These are phyloP conservation scores for Ceratocystis diversiconidia DNA, from an alignment of 2,329 filamentous ascomycete species.

Conservation along the genomic window DNA sequence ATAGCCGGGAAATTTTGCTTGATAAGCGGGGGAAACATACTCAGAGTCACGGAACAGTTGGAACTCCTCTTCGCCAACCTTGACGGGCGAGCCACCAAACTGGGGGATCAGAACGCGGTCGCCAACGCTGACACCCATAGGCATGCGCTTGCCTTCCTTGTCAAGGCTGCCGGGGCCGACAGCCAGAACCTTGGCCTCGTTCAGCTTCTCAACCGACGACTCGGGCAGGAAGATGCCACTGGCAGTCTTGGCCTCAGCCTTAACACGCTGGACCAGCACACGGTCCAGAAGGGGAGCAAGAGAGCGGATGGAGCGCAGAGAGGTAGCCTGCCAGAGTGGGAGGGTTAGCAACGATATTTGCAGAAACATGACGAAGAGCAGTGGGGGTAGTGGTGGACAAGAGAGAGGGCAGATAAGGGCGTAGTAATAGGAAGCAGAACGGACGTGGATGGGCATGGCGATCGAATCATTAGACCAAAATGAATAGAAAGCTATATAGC, in stretches of 20 bases:
- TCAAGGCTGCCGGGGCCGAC: constrained; percentile 81
- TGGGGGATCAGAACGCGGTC: constrained; percentile 94
- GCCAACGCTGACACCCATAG: constrained; percentile 67
- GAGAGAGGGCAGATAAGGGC: background rate
- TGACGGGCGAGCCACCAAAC: constrained; percentile 89
- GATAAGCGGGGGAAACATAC: constrained; percentile 44
- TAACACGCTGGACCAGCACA: constrained; percentile 93
- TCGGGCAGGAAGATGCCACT: constrained; percentile 96
- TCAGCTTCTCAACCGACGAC: constrained; percentile 92
- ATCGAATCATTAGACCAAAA: too few relatives aligned
- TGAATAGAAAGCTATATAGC: too few relatives aligned
- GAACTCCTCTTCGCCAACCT: constrained; percentile 95
- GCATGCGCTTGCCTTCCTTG: constrained; percentile 76
- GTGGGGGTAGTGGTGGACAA: background rate
- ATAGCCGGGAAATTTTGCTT: background rate
- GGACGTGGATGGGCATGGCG: too few relatives aligned
- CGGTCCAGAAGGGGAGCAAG: constrained; percentile 95
- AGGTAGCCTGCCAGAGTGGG: constrained; percentile 38
- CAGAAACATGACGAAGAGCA: background rate
- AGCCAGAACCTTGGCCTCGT: constrained; percentile 90
- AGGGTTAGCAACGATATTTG: background rate
- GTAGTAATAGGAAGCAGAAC: too few relatives aligned
- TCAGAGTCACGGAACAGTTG: constrained; percentile 94
- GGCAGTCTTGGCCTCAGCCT: constrained; percentile 92
- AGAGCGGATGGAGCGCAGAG: constrained; percentile 88